Evolutionary conservation across 2,329 filamentous ascomycete species (phyloP), one percentile per base, ranked within the genome.

Genomic region (Aureobasidium zeae): DNA sequence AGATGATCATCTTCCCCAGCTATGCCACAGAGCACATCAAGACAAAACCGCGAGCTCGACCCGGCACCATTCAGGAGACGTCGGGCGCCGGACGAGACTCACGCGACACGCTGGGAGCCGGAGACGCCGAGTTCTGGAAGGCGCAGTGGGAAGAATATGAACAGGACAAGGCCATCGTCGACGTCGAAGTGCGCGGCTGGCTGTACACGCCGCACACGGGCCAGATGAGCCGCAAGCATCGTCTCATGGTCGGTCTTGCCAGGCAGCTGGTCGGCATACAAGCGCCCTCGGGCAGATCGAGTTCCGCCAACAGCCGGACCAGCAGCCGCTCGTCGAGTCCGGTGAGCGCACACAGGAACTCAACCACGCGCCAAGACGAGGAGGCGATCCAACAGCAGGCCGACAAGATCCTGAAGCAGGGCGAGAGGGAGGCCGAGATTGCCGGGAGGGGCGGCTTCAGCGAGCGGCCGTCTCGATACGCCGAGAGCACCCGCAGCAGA

Each of bases 111-210:
- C 52, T 65, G 50, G 60, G 63, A 2, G 66, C 74, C 22, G 72
- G 69, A 32, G 79, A 86, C 50, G 74, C 78, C 32, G 79, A 86
- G 28, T 88, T 83, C 59, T 89, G 83, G 81, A 76, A 74, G 30
- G 69, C 77, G 44, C 79, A 89, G 56, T 94, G 85, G 83, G 78
- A 88, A 46, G 75, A 75, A 48, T 75, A 81, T 42, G 83, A 94
- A 59, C 81, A 89, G 48, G 80, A 87, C 55, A 83, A 83, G 59
- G 86, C 88, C 0, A 70, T 95, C 3, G 84, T 95, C 1, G 89
- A 96, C 57, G 86, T 96, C 5, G 89, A 98, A 60, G 86, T 98
- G 17, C 76, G 89, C 53, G 91, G 91, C 11, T 98, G 93, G 91
- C 76, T 96, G 39, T 98, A 94, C 62, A 78, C 79, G 28, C 89